Evolutionary conservation across 164 flowering plant genomes (phyloP).

Genomic region (Chloranthus sessilifolius): DNA sequence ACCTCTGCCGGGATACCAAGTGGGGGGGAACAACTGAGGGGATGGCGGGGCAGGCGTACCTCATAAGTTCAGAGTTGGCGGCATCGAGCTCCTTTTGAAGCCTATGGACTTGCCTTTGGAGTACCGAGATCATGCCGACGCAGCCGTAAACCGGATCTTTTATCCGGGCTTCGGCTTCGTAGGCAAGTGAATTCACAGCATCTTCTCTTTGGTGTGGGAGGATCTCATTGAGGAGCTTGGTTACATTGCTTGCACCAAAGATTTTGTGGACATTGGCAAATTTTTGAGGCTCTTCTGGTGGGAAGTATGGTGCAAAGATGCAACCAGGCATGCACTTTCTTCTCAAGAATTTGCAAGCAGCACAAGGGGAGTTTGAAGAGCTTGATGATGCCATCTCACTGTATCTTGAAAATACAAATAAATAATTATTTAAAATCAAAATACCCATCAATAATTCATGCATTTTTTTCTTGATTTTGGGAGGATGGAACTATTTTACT

Average conservation of each 20-base stretch:
- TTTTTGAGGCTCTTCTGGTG: slow-evolving; percentile 68
- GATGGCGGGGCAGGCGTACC: too few relatives aligned
- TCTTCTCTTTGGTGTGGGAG: slow-evolving; percentile 61
- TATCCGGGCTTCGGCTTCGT: slow-evolving; percentile 74
- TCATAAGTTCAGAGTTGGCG: slow-evolving; percentile 23
- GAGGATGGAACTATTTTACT: background rate
- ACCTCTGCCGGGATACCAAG: background rate
- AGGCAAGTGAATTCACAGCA: slow-evolving; percentile 66
- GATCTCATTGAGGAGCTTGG: slow-evolving; percentile 57
- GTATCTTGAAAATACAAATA: slow-evolving; percentile 1
- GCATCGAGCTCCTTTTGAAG: slow-evolving; percentile 60
- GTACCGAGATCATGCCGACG: slow-evolving; percentile 63
- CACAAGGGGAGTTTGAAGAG: slow-evolving; percentile 61
- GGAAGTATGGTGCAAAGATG: slow-evolving; percentile 65
- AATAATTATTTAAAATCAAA: too few relatives aligned
- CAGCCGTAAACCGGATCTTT: slow-evolving; percentile 81
- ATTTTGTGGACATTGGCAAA: slow-evolving; percentile 70
- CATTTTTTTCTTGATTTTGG: background rate
- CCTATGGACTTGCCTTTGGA: slow-evolving; percentile 51
- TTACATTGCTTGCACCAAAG: slow-evolving; percentile 74
- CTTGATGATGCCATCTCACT: slow-evolving; percentile 50
- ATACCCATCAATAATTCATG: background rate
- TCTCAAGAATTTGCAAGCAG: slow-evolving; percentile 70
- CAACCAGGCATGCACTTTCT: slow-evolving; percentile 58
- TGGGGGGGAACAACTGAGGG: background rate